A percentile compares a stretch with the other conserved stretches of the same genome.
Conservation (phyloP, 2,329 filamentous ascomycete species). For the Cercospora zeae-maydis region DNA sequence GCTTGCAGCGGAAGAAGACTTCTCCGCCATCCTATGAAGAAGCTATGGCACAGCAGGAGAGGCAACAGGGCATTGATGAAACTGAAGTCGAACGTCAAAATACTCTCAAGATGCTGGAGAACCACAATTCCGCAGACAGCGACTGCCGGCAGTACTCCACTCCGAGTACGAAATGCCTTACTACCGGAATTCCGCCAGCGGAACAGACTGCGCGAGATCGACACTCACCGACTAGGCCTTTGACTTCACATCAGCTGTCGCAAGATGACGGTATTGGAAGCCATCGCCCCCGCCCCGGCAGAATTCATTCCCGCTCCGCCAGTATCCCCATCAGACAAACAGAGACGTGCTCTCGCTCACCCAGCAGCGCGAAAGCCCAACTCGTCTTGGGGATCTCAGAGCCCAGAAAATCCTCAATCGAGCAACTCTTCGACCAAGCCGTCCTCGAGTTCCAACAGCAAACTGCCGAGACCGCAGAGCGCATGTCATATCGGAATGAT, state of each 20-base stretch:
- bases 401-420: constrained; percentile 8
- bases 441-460: constrained; percentile 2
- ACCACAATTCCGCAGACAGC: not conserved
- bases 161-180: not conserved
- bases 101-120: constrained; percentile 2
- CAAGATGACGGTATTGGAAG: not conserved
- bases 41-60: not conserved
- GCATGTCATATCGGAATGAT: constrained; percentile 3
- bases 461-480: not conserved
- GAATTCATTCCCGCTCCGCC: not conserved
- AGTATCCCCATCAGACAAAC: not conserved
- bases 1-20: not conserved
- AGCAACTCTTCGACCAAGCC: constrained; percentile 11
- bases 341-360: not conserved
- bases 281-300: not conserved
- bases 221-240: not conserved
- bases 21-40: constrained; percentile 1
- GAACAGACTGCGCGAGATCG: not conserved
- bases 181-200: not conserved
- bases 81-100: not conserved
- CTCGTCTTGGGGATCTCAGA: not conserved
- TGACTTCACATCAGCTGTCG: not conserved
- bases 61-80: not conserved
- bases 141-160: not conserved
- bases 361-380: constrained; percentile 8